Evolutionary conservation across 2,329 filamentous ascomycete genomes (phyloP), one percentile per base, ranked within the genome.

Genomic region (Calonectria naviculata): DNA sequence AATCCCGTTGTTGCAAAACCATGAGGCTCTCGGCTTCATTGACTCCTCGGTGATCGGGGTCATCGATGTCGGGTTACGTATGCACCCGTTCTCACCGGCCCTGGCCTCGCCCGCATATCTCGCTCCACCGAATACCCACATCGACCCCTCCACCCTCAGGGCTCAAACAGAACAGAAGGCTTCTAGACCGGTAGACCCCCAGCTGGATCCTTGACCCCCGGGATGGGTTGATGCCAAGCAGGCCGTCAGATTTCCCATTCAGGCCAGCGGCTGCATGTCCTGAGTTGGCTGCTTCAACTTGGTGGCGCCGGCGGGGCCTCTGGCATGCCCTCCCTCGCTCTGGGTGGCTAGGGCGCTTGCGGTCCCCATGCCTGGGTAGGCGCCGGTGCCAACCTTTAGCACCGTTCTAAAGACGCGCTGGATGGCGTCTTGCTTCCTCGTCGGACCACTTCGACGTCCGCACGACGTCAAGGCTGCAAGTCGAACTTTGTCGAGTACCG

Each of bases 201-300:
- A 46, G 49, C 54, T 68, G 21, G 56, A 72, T 69, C 61, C 72
- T 38, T 70, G 71, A 66, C 15, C 52, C 69, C 63, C 67, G 70
- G 68, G 65, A 70, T 71, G 70, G 76, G 68, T 71, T 70, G 68
- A 72, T 66, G 68, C 70, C 70, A 77, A 78, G 71, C 47, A 69
- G 56, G 41, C 63, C 56, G 61, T 66, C 60, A 68, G 34, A 60
- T 71, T 73, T 74, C 69, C 67, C 28, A 58, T 60, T 76, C 15
- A 38, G 70, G 69, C 41, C 69, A 56, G 65, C 46, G 38, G 49
- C 60, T 63, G 65, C 54, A 54, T 29, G 42, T 60, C 28, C 38
- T 29, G 56, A 49, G 42, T 47, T 58, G 67, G 60, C 49, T 68
- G 67, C 67, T 60, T 69, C 67, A 41, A 62, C 41, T 54, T 41